Base-by-base conservation (phyloP, 805 yeast species). In the Suhomyces faveliae region DNA sequence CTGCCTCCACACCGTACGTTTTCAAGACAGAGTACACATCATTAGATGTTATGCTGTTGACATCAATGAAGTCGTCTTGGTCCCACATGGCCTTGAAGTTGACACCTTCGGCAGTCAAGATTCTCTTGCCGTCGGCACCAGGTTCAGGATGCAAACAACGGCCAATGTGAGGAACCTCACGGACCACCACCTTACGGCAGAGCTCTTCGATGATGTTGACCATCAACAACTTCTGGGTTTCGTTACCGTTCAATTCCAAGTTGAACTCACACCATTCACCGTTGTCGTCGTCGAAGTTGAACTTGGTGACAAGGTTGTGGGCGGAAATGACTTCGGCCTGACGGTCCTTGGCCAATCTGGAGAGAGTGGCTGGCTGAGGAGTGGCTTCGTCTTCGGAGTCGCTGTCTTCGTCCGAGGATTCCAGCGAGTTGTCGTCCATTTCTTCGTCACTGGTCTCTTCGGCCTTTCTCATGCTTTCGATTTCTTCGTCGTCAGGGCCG, bases 31-130 rank as follows among this genome's bases (percentile, higher is more conserved):
- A 89, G 35, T 88, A 84, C 56, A 94, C 85, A 71, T 94, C 99
- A 77, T 94, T 94, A 7, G 97, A 90, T 1, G 87, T 79, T 60
- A 94, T 88, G 49, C 84, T 85, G 65, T 94, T 87, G 53, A 92
- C 96, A 60, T 91, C 87, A 56, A 94, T 80, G 69, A 94, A 90
- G 54, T 87, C 90, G 55, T 89, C 92, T 70, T 92, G 96, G 46
- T 89, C 96, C 98, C 99, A 94, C 96, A 94, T 89, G 44, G 97
- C 95, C 63, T 78, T 78, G 83, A 94, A 94, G 73, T 94, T 94
- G 44, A 94, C 99, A 71, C 99, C 99, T 71, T 95, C 99, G 19
- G 99, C 92, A 49, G 94, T 87, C 58, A 95, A 77, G 35, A 79
- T 77, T 58, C 96, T 84, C 58, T 80, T 81, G 42, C 87, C 89